Base-by-base conservation (phyloP, 108 stramenopile genomes). In the Stephanodiscus triporus region DNA sequence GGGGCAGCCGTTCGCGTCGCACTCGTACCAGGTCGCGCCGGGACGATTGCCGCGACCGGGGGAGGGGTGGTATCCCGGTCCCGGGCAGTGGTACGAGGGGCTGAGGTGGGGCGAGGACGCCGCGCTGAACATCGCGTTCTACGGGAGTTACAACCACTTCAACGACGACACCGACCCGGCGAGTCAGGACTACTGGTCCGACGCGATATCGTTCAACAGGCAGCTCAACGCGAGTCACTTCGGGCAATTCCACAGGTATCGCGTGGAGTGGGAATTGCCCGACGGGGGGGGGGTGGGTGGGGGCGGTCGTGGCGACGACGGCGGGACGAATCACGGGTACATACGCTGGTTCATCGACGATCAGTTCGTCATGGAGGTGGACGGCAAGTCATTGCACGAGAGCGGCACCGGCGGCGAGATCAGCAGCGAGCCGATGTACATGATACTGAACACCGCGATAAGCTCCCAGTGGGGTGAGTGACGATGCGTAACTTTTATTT, bases 261-360 rank as follows among this genome's bases (percentile, higher is more conserved):
- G 97, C 38, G 63, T 99, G n/a, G 97, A 99, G 76, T 99, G 98
- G 98, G 90, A 94, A 55, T 66, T 91, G 48, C 92, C 91, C 24
- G 87, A 88, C 10, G 71, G 83, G 9, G 77, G 82, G 4, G 75
- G 43, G 2, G 71, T 36, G 9, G 78, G 66, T 32, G 77, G 24
- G 6, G 78, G 76, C 54, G 79, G 79, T 37, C 63, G 42, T 60
- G 70, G 72, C 50, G 30, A 34, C 57, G 70, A 68, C 40, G 30
- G 51, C n/a, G 32, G 34, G 54, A 53, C 6, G 51, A 24, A 53
- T 9, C 58, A 84, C 64, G 93, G 93, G 4, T 92, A 95, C 63
- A 20, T 97, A 8, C 72, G 82, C 42, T 99, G 98, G 98, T 99
- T 89, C 71, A 42, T 97, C 29, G 96, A 98, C 85, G 93, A 84